phyloP scores from a whole-genome alignment of 768 basidiomycete genomes.

The Exidia glandulosa region DNA sequence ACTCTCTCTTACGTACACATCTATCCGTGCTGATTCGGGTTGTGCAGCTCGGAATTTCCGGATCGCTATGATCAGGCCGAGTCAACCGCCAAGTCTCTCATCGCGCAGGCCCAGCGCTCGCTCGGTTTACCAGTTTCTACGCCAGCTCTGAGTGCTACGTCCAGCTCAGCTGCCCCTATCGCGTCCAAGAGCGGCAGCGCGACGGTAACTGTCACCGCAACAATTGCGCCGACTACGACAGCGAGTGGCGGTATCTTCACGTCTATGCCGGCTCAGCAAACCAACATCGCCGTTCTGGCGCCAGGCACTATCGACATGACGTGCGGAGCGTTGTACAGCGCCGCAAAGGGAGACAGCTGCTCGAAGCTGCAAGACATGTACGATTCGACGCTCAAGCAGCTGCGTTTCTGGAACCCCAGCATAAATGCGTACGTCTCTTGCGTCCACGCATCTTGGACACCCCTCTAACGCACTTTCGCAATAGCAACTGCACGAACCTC shows the following conservation, averaged over 20 bases:
- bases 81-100: neutral
- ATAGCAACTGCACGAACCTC: neutral
- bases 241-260: no score
- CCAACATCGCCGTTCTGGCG: no score
- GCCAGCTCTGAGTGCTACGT: no score
- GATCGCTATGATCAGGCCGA: neutral
- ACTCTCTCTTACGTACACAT: no score
- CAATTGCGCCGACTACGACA: neutral
- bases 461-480: neutral
- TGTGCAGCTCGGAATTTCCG: no score
- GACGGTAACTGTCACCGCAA: no score
- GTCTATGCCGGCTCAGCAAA: no score
- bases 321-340: neutral
- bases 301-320: neutral
- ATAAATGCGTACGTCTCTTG: neutral
- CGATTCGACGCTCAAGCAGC: neutral
- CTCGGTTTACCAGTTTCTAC: neutral
- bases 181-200: no score
- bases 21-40: no score
- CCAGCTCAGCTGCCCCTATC: no score
- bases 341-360: neutral
- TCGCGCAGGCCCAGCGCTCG: neutral
- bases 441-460: neutral
- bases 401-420: neutral
- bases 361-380: neutral